These are phyloP conservation scores for Cutaneotrichosporon cutaneum DNA, from an alignment of 1,284 basidiomycete species.

Conservation along the genomic window DNA sequence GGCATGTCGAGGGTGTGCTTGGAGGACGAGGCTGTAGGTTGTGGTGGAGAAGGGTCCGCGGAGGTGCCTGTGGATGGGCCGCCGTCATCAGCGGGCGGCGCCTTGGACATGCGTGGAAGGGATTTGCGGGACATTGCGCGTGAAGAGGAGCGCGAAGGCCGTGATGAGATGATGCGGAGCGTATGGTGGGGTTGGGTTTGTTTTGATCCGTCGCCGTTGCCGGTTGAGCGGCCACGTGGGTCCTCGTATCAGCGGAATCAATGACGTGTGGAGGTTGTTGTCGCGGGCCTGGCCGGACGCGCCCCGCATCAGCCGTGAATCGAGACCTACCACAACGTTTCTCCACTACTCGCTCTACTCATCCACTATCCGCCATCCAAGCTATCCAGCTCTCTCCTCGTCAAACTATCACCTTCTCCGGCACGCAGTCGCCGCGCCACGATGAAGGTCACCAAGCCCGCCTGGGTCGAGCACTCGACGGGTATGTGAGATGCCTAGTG, in stretches of 20 bases:
- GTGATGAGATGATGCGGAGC: neutral
- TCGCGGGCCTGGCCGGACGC: neutral
- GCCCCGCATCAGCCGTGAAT: too few species aligned
- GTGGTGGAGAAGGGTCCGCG: neutral
- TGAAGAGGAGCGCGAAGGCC: neutral
- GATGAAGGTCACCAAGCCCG: slow-evolving; percentile 53
- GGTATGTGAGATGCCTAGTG: slow-evolving; percentile 7
- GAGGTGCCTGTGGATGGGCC: too few species aligned
- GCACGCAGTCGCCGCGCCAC: slow-evolving; percentile 1
- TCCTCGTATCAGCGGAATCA: neutral
- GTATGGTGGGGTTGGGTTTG: slow-evolving; percentile 6
- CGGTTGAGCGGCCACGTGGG: neutral
- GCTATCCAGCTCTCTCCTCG: neutral
- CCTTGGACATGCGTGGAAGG: slow-evolving; percentile 8
- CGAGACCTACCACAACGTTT: too few species aligned
- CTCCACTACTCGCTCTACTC: too few species aligned
- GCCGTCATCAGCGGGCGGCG: neutral
- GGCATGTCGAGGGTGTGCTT: slow-evolving; percentile 36
- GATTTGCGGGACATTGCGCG: slow-evolving; percentile 29
- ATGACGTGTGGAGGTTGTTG: slow-evolving; percentile 17
- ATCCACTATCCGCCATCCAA: neutral
- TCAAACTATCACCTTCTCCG: neutral
- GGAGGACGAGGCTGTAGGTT: slow-evolving; percentile 25
- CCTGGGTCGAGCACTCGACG: slow-evolving; percentile 51
- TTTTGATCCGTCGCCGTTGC: slow-evolving; percentile 14